These are phyloP conservation scores for Biscutella auriculata DNA, from an alignment of 441 rosid genomes.

Conservation along the genomic window DNA sequence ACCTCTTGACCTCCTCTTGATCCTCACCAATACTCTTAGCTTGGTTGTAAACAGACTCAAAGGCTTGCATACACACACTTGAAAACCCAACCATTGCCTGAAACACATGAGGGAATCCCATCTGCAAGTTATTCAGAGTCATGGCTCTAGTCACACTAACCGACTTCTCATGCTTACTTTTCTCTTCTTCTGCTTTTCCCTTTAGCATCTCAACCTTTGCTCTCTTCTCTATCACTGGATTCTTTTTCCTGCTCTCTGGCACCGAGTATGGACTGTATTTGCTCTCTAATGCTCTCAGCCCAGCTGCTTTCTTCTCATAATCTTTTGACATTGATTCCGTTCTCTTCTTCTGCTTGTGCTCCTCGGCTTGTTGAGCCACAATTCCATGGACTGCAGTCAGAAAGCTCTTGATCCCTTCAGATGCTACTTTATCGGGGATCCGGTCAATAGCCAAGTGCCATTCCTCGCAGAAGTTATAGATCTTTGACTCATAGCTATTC, in stretches of 20 bases:
- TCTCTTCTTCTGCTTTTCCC: slow-evolving; percentile 77
- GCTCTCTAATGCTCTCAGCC: slow-evolving; percentile 58
- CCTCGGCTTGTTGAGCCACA: slow-evolving; percentile 71
- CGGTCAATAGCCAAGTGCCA: slow-evolving; percentile 76
- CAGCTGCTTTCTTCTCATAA: slow-evolving; percentile 25
- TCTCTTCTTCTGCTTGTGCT: slow-evolving; percentile 72
- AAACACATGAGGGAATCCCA: slow-evolving; percentile 84
- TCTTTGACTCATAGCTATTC: slow-evolving; percentile 48
- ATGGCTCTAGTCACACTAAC: slow-evolving; percentile 62
- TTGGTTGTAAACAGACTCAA: slow-evolving; percentile 63
- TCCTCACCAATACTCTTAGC: slow-evolving; percentile 40
- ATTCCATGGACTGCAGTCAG: slow-evolving; percentile 59
- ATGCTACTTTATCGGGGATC: slow-evolving; percentile 86
- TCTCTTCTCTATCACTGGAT: slow-evolving; percentile 47
- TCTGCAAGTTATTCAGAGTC: slow-evolving; percentile 76
- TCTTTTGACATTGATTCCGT: slow-evolving; percentile 15
- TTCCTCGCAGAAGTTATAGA: slow-evolving; percentile 74
- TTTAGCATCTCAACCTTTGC: slow-evolving; percentile 47
- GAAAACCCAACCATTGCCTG: slow-evolving; percentile 89
- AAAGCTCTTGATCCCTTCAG: slow-evolving; percentile 87
- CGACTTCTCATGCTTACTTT: slow-evolving; percentile 56
- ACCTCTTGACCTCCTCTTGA: slow-evolving; percentile 30
- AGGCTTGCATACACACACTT: slow-evolving; percentile 80
- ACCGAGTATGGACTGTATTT: slow-evolving; percentile 58
- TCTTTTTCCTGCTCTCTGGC: slow-evolving; percentile 30